Evolutionary conservation across 768 basidiomycete genomes (phyloP).

Genomic region (Lepiota venenata): DNA sequence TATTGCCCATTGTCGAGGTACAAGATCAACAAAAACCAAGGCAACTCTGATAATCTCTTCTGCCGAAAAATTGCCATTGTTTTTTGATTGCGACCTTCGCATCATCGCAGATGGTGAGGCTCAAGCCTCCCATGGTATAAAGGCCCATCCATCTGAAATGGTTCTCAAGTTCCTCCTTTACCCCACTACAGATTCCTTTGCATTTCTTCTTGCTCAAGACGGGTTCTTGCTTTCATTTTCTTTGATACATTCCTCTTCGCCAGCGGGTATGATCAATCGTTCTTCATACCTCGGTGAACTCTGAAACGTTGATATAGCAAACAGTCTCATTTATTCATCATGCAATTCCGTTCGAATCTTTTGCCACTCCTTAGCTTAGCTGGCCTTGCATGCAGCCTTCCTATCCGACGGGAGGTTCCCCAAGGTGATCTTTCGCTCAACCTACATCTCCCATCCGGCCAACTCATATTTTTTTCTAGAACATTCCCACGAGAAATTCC

Average conservation of each 20-base stretch:
- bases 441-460: neutral
- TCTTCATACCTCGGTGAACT: neutral
- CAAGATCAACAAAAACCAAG: constrained; percentile 9
- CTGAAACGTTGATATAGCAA: neutral
- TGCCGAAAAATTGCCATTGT: neutral
- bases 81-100: neutral
- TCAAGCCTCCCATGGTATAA: neutral
- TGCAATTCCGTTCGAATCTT: constrained; percentile 31
- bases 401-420: constrained; percentile 58
- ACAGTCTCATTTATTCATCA: constrained; percentile 13
- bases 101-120: neutral
- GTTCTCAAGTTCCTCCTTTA: constrained; percentile 5
- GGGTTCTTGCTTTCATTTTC: constrained; percentile 43
- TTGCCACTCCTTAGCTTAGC: constrained; percentile 33
- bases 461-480: constrained; percentile 32
- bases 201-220: constrained; percentile 44
- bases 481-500: constrained; percentile 61
- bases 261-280: neutral
- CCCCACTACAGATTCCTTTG: constrained; percentile 16
- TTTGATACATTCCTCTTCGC: constrained; percentile 18
- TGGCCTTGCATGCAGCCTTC: constrained; percentile 32
- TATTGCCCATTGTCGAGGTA: neutral
- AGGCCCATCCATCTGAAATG: neutral
- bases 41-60: constrained; percentile 5
- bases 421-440: constrained; percentile 40